Conservation (phyloP, 75 land plant genomes). For the Cryptomeria japonica region DNA sequence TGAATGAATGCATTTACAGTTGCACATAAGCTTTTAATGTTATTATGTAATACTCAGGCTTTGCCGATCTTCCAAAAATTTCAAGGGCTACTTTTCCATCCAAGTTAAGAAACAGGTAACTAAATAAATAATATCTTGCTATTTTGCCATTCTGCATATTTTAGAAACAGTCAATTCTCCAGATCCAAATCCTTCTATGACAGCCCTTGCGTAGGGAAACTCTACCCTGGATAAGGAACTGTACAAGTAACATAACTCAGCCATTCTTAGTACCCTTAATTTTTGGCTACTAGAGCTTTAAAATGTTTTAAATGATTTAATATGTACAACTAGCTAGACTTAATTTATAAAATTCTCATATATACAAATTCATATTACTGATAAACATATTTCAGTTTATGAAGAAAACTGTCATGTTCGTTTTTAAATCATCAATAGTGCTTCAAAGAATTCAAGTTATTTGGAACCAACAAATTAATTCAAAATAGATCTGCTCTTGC, state of each 20-base stretch:
- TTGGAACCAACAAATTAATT: background rate
- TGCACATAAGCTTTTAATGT: background rate
- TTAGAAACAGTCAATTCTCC: constrained; percentile 69
- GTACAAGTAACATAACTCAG: background rate
- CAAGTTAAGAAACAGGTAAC: background rate
- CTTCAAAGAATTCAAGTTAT: background rate
- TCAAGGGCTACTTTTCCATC: background rate
- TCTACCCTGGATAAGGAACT: constrained; percentile 72
- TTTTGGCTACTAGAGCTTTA: background rate
- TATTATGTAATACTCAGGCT: background rate
- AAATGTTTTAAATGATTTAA: background rate
- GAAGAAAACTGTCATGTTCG: background rate
- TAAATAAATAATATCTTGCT: background rate
- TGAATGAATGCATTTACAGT: background rate
- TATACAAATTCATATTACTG: background rate
- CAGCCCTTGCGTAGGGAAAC: constrained; percentile 76
- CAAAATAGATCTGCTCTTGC: background rate
- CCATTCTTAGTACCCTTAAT: background rate
- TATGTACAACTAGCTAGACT: background rate
- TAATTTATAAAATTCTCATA: background rate
- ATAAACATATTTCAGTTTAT: background rate
- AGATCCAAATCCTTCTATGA: constrained; percentile 82
- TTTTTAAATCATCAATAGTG: background rate
- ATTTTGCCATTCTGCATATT: constrained; percentile 25
- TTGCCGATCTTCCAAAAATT: background rate